These are phyloP conservation scores for Sicyos edulis DNA, from an alignment of 306 rosid species.

Conservation along the genomic window DNA sequence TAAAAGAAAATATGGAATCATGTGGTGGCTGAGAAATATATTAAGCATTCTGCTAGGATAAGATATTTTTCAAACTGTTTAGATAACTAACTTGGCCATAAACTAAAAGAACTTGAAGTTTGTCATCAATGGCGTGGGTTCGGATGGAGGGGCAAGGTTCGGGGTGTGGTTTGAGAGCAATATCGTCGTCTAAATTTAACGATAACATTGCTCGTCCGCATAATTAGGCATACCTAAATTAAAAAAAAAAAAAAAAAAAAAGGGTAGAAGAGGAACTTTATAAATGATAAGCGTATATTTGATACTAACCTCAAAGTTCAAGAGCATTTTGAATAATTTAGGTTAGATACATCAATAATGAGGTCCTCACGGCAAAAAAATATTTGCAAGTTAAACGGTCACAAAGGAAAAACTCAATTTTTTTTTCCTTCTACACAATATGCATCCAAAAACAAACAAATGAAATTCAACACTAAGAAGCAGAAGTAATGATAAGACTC, in stretches of 20 bases:
- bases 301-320: background rate
- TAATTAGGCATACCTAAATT: too few relatives aligned
- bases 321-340: background rate
- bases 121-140: too few relatives aligned
- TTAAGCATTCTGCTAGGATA: background rate
- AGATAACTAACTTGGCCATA: background rate
- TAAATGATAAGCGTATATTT: background rate
- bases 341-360: background rate
- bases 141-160: too few relatives aligned
- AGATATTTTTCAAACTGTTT: background rate
- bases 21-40: background rate
- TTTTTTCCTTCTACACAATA: slow-evolving; percentile 12
- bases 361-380: background rate
- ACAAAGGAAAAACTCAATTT: slow-evolving; percentile 9
- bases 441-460: slow-evolving; percentile 23
- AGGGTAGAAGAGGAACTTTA: background rate
- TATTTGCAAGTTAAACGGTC: background rate
- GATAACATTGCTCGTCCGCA: background rate
- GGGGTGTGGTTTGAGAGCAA: too few relatives aligned
- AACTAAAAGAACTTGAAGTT: background rate
- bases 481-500: background rate
- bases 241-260: too few relatives aligned
- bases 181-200: background rate
- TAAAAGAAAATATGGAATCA: slow-evolving; percentile 3
- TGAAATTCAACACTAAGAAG: background rate